These are phyloP conservation scores for Diaporthe citri DNA, from an alignment of 2,329 filamentous ascomycete genomes.

Conservation along the genomic window DNA sequence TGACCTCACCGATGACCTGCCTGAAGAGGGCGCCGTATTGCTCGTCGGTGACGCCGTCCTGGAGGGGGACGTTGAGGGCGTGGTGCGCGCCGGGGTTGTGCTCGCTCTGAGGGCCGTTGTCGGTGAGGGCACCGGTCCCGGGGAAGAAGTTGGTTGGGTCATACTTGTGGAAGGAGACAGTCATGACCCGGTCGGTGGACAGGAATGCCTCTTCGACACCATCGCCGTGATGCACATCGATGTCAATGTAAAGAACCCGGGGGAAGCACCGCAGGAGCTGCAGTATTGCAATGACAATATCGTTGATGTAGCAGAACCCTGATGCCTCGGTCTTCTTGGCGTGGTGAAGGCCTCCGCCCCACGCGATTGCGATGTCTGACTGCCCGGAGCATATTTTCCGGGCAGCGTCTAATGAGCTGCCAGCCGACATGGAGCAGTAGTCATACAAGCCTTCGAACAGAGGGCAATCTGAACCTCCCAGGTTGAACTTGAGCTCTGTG, in stretches of 20 bases:
- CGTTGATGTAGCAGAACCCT: slow-evolving; percentile 99
- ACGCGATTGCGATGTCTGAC: slow-evolving; percentile 96
- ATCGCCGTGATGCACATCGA: slow-evolving; percentile 92
- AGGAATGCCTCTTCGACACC: slow-evolving; percentile 93
- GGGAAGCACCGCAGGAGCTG: slow-evolving; percentile 86
- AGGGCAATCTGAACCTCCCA: slow-evolving; percentile 92
- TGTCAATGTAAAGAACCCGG: slow-evolving; percentile 93
- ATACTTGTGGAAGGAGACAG: slow-evolving; percentile 78
- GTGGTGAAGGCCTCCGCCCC: slow-evolving; percentile 96
- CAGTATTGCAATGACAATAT: slow-evolving; percentile 94
- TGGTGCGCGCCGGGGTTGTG: slow-evolving; percentile 91
- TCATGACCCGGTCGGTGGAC: slow-evolving; percentile 87
- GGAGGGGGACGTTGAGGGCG: slow-evolving; percentile 88
- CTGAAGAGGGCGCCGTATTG: slow-evolving; percentile 91
- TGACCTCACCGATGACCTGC: slow-evolving; percentile 80
- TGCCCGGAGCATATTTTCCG: slow-evolving; percentile 88
- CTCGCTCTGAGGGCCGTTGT: slow-evolving; percentile 85
- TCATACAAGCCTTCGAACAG: slow-evolving; percentile 96
- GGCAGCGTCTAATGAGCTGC: slow-evolving; percentile 90
- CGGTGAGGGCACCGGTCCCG: slow-evolving; percentile 87
- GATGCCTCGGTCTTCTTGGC: slow-evolving; percentile 94
- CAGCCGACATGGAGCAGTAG: slow-evolving; percentile 94
- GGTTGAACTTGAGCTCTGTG: slow-evolving; percentile 81
- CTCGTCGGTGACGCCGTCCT: slow-evolving; percentile 91
- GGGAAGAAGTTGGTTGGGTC: slow-evolving; percentile 88